Conservation (phyloP, 2,329 filamentous ascomycete species). For the Sclerotinia trifoliorum region DNA sequence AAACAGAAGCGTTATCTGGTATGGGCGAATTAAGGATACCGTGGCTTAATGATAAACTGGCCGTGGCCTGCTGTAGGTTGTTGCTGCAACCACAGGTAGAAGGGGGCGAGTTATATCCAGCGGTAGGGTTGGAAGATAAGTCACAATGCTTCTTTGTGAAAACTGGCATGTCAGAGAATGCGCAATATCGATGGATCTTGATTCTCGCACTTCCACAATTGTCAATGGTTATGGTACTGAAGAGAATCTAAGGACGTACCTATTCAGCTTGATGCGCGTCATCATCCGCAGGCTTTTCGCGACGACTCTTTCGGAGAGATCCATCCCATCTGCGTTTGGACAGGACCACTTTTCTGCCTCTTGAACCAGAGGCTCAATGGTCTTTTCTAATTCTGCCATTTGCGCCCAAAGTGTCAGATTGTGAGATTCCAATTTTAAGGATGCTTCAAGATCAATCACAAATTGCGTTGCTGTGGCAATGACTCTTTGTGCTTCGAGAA, state of each 20-base stretch:
- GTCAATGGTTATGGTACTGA: neutral
- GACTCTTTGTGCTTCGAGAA: slow-evolving; percentile 49
- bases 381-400: slow-evolving; percentile 33
- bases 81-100: slow-evolving; percentile 17
- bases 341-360: slow-evolving; percentile 33
- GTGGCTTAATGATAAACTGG: neutral
- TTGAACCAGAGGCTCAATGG: slow-evolving; percentile 32
- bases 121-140: slow-evolving; percentile 36
- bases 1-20: slow-evolving; percentile 8
- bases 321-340: slow-evolving; percentile 41
- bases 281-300: slow-evolving; percentile 48
- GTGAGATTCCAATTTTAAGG: slow-evolving; percentile 42
- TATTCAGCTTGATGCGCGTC: slow-evolving; percentile 47
- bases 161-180: slow-evolving; percentile 51
- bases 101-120: neutral
- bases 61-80: slow-evolving; percentile 1
- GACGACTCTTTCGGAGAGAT: slow-evolving; percentile 43
- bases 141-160: slow-evolving; percentile 52
- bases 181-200: slow-evolving; percentile 52
- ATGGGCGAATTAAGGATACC: slow-evolving; percentile 15
- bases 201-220: slow-evolving; percentile 46
- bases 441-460: slow-evolving; percentile 49
- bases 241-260: neutral
- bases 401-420: slow-evolving; percentile 43
- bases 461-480: slow-evolving; percentile 50